Evolutionary conservation across 805 yeast species (phyloP), one percentile per base, ranked within the genome.

Genomic region (Jamesozyma piceae): DNA sequence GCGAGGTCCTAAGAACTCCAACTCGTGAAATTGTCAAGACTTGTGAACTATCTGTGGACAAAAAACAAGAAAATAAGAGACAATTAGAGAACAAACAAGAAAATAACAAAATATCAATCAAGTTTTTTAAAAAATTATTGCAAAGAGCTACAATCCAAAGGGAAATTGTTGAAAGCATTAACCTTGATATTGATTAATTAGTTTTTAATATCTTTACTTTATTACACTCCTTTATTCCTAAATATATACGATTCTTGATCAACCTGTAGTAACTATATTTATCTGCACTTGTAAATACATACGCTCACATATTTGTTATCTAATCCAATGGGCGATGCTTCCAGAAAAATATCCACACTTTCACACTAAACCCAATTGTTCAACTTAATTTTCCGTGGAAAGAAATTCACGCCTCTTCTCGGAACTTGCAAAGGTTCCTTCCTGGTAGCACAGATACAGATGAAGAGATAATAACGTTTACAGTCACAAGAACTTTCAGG

Each of bases 1-100:
- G 92, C 24, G 78, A 78, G 51, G 95, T 92, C 2, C 68, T 92
- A 53, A 77, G 75, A 54, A 80, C 72, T 54, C 97, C 97, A 5
- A 73, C 85, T 0, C 78, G 87, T 49, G 95, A 88, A 54, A 85
- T 92, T 4, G 47, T 60, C 11, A 58, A 54, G 40, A 52, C 62
- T 10, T 58, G 61, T 30, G 62, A 60, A 32, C 29, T 58, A 15
- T 46, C 55, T 2, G 40, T 61, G 24, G 58, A 59, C 38, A 50
- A 50, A 43, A 53, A 60, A 35, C 51, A 52, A 34, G 48, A 51
- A 8, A 49, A 39, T 9, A 55, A 50, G 34, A 51, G 49, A 33
- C 52, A 60, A 22, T 40, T 62, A 31, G 63, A 60, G 38, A 43
- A 38, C 28, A 49, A 51, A 31, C 48, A 49, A 17, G 52, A 53